phyloP scores from a whole-genome alignment of 805 yeast species.

The Teunomyces aglyptinius region DNA sequence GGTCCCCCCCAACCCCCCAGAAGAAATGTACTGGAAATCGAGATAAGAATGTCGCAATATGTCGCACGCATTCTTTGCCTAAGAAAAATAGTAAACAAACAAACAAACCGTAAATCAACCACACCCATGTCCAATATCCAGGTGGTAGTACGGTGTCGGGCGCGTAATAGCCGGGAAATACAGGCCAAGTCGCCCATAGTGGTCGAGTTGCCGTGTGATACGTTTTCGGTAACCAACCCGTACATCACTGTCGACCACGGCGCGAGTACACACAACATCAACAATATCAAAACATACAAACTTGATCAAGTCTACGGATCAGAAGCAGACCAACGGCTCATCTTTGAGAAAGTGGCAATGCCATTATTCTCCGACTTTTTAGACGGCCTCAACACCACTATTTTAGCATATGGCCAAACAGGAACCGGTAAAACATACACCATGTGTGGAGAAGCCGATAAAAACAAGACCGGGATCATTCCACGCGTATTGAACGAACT shows the following conservation, averaged over 20 bases:
- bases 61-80: background rate
- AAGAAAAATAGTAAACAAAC: slow-evolving; percentile 1
- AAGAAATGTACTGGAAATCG: background rate
- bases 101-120: slow-evolving; percentile 2
- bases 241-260: slow-evolving; percentile 18
- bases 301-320: slow-evolving; percentile 86
- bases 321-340: slow-evolving; percentile 64
- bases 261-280: slow-evolving; percentile 10
- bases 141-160: slow-evolving; percentile 56
- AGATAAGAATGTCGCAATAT: background rate
- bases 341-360: slow-evolving; percentile 67
- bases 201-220: slow-evolving; percentile 44
- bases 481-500: slow-evolving; percentile 47
- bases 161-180: slow-evolving; percentile 44
- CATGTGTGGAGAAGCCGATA: slow-evolving; percentile 49
- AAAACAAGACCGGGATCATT: slow-evolving; percentile 57
- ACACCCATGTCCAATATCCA: slow-evolving; percentile 40
- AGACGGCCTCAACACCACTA: slow-evolving; percentile 64
- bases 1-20: too few relatives aligned
- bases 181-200: slow-evolving; percentile 45
- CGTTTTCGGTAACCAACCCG: slow-evolving; percentile 16
- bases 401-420: slow-evolving; percentile 79
- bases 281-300: slow-evolving; percentile 51
- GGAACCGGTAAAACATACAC: slow-evolving; percentile 86
- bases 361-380: slow-evolving; percentile 71